phyloP scores from a whole-genome alignment of 169 alveolate species.

The Eimeria maxima region DNA sequence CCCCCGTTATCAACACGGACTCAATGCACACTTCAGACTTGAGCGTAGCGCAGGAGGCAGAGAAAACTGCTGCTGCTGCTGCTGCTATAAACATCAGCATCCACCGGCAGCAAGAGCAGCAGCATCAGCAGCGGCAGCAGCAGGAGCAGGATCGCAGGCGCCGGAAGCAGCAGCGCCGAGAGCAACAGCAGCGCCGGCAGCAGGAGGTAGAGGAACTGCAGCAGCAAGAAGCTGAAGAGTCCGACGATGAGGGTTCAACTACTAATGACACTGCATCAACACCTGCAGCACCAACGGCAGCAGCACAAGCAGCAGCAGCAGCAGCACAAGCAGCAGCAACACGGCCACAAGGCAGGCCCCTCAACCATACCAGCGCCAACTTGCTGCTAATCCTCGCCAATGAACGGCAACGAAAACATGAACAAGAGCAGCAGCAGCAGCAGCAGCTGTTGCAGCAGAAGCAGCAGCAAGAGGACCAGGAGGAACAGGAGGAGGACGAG shows the following conservation, averaged over 20 bases:
- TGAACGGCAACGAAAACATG: background rate
- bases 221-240: slow-evolving; percentile 15
- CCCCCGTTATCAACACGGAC: too few species aligned
- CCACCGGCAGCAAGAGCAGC: background rate
- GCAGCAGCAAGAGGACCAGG: background rate
- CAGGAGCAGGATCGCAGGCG: background rate
- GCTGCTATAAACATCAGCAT: too few species aligned
- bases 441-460: background rate
- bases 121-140: background rate
- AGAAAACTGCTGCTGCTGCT: too few species aligned
- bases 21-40: too few species aligned
- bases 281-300: slow-evolving; percentile 6
- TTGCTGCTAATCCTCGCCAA: background rate
- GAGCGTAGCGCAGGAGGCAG: too few species aligned
- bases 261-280: background rate
- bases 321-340: too few species aligned
- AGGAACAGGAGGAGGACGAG: background rate
- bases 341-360: too few species aligned
- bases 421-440: background rate
- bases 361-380: background rate
- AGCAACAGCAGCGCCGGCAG: slow-evolving; percentile 3
- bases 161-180: background rate
- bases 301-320: background rate
- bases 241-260: background rate
- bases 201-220: background rate